Conservation (phyloP, 202 grass and related monocot species). For the Dendrocalamus latiflorus region DNA sequence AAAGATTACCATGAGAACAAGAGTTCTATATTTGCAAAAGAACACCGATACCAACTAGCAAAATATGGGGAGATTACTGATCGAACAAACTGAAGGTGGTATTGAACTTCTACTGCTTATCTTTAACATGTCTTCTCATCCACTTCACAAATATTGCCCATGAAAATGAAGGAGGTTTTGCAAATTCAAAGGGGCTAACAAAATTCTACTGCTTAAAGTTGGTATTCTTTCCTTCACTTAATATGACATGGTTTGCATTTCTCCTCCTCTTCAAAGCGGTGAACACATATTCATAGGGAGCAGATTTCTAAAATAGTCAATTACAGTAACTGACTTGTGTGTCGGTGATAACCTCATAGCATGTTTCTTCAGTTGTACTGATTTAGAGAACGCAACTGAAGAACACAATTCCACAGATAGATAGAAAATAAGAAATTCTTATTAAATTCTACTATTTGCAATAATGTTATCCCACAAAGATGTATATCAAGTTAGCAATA, state of each 20-base stretch:
- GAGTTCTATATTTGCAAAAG: background rate
- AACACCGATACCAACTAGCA: background rate
- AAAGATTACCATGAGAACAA: background rate
- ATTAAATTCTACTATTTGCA: background rate
- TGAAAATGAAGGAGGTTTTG: background rate
- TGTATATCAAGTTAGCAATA: background rate
- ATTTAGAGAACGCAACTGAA: background rate
- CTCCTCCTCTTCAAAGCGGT: background rate
- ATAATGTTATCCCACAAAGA: background rate
- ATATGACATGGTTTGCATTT: background rate
- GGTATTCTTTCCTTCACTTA: background rate
- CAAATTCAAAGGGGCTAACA: background rate
- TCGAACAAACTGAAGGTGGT: background rate
- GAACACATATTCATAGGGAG: background rate
- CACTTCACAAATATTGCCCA: constrained; percentile 1
- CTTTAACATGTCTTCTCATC: background rate
- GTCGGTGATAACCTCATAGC: background rate
- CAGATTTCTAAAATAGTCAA: background rate
- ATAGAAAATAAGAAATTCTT: background rate
- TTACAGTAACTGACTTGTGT: background rate
- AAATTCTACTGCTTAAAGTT: background rate
- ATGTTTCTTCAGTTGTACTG: background rate
- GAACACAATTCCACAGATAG: background rate
- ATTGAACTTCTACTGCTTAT: background rate
- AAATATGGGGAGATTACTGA: background rate